Base-by-base conservation (phyloP, 768 basidiomycete genomes). In the Russula sp. region DNA sequence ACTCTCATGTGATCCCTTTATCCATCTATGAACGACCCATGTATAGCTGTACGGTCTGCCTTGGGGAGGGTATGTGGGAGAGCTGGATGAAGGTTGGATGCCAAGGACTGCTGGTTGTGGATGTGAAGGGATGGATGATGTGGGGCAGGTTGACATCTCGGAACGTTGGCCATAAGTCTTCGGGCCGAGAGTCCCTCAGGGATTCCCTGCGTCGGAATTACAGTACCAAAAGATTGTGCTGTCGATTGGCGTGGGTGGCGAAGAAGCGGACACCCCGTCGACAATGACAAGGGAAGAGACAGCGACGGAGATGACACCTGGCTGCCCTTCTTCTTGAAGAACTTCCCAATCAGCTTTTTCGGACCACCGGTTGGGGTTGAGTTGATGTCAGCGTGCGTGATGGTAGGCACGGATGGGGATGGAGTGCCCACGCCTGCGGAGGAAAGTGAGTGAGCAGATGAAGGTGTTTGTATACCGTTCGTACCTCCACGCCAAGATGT, bases 1-100 rank as follows among this genome's bases (percentile, higher is more conserved):
- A 42, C 81, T 72, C 7, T 73, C 69, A n/a, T 79, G 79, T 9
- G 72, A 70, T 32, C 79, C 80, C 70, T 92, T 93, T 65, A 86
- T 70, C 91, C 91, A 93, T 65, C 75, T 78, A 54, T 84, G 77
- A 32, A 90, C 83, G 20, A 86, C 77, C 90, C 90, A 93, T 7
- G 87, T 81, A 60, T 93, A 91, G 73, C 73, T 73, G 10, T 71
- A 73, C 1, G 79, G 76, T 2, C 77, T 74, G 7, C 74, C 76
- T 42, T 60, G 73, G 55, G 71, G 75, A 18, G 70, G 75, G n/a
- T n/a, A n/a, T n/a, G n/a, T n/a, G n/a, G n/a, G n/a, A n/a, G n/a
- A n/a, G n/a, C n/a, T n/a, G n/a, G n/a, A n/a, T n/a, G n/a, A n/a
- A n/a, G n/a, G n/a, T n/a, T n/a, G n/a, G n/a, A n/a, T n/a, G n/a